A percentile compares a stretch with the other conserved stretches of the same genome.
Conservation (phyloP, 2,329 filamentous ascomycete genomes). For the Madurella mycetomatis region DNA sequence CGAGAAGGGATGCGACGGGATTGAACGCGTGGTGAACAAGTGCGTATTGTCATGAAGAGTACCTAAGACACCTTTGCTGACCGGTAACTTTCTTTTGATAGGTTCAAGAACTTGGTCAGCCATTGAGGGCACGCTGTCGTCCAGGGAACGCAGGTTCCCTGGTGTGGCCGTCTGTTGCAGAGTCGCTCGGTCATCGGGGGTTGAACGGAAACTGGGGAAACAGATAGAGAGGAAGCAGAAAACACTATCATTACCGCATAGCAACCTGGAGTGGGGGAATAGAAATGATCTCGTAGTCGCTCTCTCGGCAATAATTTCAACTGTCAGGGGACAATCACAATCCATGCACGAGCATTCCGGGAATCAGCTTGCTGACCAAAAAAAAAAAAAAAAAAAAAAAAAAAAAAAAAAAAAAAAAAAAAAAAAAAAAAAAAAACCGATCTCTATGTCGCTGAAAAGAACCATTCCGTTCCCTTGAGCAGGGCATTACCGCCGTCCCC, state of each 20-base stretch:
- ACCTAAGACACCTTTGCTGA: neutral
- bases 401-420: neutral
- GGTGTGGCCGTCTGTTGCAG: too few relatives aligned
- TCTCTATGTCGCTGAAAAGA: too few relatives aligned
- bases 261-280: too few relatives aligned
- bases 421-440: neutral
- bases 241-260: too few relatives aligned
- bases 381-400: neutral
- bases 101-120: slow-evolving; percentile 23
- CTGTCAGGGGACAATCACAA: too few relatives aligned
- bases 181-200: too few relatives aligned
- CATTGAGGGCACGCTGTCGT: neutral
- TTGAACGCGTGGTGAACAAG: slow-evolving; percentile 76
- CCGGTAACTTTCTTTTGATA: neutral
- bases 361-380: neutral
- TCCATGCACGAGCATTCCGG: too few relatives aligned
- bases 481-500: neutral
- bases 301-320: too few relatives aligned
- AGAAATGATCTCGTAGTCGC: too few relatives aligned
- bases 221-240: too few relatives aligned
- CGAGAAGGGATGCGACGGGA: slow-evolving; percentile 75
- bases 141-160: too few relatives aligned
- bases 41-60: slow-evolving; percentile 34
- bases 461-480: neutral
- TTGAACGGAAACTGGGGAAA: too few relatives aligned